phyloP scores from a whole-genome alignment of 495 filamentous ascomycete genomes.

The Apodospora peruviana region DNA sequence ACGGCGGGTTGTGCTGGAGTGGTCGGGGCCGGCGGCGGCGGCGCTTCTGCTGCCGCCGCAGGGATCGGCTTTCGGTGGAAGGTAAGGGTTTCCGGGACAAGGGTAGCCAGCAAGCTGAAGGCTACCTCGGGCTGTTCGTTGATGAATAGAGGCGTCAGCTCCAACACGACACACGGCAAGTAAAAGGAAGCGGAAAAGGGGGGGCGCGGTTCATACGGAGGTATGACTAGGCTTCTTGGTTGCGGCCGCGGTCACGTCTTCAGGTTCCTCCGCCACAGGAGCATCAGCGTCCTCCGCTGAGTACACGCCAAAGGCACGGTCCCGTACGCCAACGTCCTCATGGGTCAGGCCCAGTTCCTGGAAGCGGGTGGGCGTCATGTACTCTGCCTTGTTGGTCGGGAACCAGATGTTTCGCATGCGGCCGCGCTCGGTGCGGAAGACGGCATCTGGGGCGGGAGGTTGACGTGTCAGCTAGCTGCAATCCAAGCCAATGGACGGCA shows the following conservation, averaged over 20 bases:
- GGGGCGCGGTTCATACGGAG: no score
- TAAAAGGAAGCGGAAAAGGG: no score
- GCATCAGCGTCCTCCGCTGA: neutral
- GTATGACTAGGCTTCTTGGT: no score
- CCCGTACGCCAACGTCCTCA: slow-evolving; percentile 35
- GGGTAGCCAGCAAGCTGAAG: slow-evolving; percentile 82
- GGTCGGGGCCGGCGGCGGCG: neutral
- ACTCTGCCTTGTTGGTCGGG: slow-evolving; percentile 36
- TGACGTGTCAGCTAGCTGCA: neutral
- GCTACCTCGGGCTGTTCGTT: slow-evolving; percentile 48
- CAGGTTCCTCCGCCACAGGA: no score
- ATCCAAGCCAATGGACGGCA: neutral
- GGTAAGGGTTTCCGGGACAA: slow-evolving; percentile 80
- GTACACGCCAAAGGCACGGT: slow-evolving; percentile 27
- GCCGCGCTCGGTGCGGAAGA: slow-evolving; percentile 39
- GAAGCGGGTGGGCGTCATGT: slow-evolving; percentile 40
- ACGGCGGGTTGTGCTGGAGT: neutral
- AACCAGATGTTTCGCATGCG: slow-evolving; percentile 47
- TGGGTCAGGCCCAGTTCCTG: slow-evolving; percentile 32
- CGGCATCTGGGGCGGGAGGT: slow-evolving; percentile 25
- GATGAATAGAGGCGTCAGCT: slow-evolving; percentile 8
- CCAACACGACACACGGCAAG: no score
- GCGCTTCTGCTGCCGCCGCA: slow-evolving; percentile 12
- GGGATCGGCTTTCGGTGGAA: slow-evolving; percentile 67
- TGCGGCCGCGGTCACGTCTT: no score